Base-by-base conservation (phyloP, 768 basidiomycete genomes). In the Boletus insuetus region DNA sequence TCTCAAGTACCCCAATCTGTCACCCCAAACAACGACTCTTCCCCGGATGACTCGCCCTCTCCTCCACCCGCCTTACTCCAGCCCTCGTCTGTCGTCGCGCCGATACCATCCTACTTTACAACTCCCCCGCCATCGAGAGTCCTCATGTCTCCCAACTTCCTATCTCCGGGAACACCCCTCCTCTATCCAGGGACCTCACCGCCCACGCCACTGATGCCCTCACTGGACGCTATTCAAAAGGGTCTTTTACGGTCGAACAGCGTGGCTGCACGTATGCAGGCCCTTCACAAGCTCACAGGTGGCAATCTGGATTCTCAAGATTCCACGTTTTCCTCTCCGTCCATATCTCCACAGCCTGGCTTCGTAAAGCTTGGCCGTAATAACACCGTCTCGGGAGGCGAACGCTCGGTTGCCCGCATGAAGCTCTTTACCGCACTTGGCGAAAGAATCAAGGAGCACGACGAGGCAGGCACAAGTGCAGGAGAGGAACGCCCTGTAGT, bases 221-320 rank as follows among this genome's bases (percentile, higher is more conserved):
- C 89, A 4, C 77, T 96, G 7, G 88, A 91, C 63, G 89, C 87
- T 20, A 74, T 95, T 37, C 86, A 86, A 66, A 82, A 78, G 64
- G 87, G 87, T 16, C 80, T 97, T 3, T 86, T 91, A 65, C 86
- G 94, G 19, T 95, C 94, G 3, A 94, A 95, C 68, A 95, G 94
- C 64, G 91, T 84, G 12, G 79, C 90, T n/a, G 89, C 88, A 20
- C 81, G 87, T 49, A 81, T 85, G 48, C 81, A 87, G 65, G 93
- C 93, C 5, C 83, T 96, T 82, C 84, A 73, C 54, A 94, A 93
- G 68, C 76, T 97, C 52, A 93, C 88, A 1, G 89, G 90, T 39
- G 87, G 86, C 26, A 78, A 79, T 46, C 53, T 34, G 12, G 88
- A 89, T 58, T 74, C 78, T 6, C 82, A 83, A 58, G 86, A 88